Conservation (phyloP, 2,329 filamentous ascomycete genomes). For the Anisogramma anomala region DNA sequence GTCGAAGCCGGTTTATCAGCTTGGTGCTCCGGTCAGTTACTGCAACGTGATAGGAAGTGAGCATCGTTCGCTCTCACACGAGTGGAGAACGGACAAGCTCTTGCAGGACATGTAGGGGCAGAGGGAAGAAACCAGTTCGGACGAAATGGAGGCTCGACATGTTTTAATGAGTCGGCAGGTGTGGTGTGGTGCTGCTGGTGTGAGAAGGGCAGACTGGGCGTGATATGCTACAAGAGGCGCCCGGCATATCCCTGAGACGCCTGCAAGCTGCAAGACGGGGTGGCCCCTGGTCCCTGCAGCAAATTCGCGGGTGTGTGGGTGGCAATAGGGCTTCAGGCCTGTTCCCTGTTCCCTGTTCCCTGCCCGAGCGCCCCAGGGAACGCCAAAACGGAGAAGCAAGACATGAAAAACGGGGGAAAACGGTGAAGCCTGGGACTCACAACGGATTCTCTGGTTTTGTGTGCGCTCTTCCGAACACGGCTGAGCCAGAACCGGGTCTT, state of each 20-base stretch:
- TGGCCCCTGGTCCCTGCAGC: slow-evolving; percentile 6
- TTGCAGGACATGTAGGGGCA: slow-evolving; percentile 5
- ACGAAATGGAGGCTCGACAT: slow-evolving; percentile 8
- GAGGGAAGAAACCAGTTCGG: background rate
- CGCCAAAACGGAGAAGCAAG: background rate
- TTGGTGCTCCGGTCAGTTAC: background rate
- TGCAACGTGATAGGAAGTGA: slow-evolving; percentile 6
- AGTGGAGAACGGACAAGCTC: slow-evolving; percentile 3
- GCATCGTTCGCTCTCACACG: slow-evolving; percentile 3
- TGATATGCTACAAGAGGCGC: background rate
- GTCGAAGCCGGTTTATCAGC: background rate
- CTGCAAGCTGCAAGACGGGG: slow-evolving; percentile 7
- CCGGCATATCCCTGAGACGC: slow-evolving; percentile 10
- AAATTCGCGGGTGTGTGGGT: background rate
- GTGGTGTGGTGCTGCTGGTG: no score
- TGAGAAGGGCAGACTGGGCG: background rate
- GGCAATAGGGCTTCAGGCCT: background rate
- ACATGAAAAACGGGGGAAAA: slow-evolving; percentile 1
- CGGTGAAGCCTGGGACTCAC: slow-evolving; percentile 14
- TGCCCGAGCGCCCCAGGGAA: background rate
- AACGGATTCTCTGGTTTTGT: slow-evolving; percentile 3
- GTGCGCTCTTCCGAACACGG: no score
- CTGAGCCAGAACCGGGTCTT: background rate
- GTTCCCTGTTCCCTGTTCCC: background rate
- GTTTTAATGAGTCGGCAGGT: slow-evolving; percentile 14